Conservation (phyloP, 352 stramenopile species). For the Globisporangium sylvaticum region DNA sequence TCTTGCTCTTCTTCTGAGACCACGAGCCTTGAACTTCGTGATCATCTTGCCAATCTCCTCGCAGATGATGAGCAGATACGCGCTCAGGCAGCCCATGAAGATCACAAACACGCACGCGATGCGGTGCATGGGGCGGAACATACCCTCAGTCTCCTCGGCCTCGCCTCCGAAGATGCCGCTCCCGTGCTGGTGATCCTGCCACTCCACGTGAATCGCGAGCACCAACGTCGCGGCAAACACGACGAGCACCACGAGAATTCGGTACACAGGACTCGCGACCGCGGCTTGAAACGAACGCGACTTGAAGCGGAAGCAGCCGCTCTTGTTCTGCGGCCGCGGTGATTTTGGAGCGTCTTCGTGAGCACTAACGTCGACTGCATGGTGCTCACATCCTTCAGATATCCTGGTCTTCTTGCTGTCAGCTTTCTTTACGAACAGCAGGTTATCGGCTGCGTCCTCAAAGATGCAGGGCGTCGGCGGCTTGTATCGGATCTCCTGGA, state of each 20-base stretch:
- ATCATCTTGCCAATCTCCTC: conserved; percentile 8
- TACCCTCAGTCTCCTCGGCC: conserved; percentile 2
- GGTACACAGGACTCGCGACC: not conserved
- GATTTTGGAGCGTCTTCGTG: not conserved
- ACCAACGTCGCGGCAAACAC: conserved; percentile 6
- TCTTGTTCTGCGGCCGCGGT: conserved; percentile 13
- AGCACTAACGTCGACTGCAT: not conserved
- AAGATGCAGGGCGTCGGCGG: conserved; percentile 12
- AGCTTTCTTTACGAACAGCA: not conserved
- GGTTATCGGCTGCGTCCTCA: not conserved
- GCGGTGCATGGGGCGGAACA: conserved; percentile 19
- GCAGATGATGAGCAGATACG: conserved; percentile 10
- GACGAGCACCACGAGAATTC: conserved; percentile 6
- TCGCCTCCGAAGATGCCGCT: conserved; percentile 11
- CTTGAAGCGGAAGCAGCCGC: conserved; percentile 16
- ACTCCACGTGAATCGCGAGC: conserved; percentile 20
- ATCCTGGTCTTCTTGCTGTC: not conserved
- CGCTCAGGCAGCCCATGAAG: conserved; percentile 11
- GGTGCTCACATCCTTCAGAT: not conserved
- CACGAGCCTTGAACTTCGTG: not conserved
- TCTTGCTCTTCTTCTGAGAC: not conserved
- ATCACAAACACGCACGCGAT: conserved; percentile 13
- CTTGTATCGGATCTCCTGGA: conserved; percentile 18
- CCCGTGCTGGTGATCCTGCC: conserved; percentile 17
- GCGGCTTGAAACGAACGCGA: conserved; percentile 23